Evolutionary conservation across 2,329 filamentous ascomycete species (phyloP), one percentile per base, ranked within the genome.

Genomic region (Stromatinia cepivora): DNA sequence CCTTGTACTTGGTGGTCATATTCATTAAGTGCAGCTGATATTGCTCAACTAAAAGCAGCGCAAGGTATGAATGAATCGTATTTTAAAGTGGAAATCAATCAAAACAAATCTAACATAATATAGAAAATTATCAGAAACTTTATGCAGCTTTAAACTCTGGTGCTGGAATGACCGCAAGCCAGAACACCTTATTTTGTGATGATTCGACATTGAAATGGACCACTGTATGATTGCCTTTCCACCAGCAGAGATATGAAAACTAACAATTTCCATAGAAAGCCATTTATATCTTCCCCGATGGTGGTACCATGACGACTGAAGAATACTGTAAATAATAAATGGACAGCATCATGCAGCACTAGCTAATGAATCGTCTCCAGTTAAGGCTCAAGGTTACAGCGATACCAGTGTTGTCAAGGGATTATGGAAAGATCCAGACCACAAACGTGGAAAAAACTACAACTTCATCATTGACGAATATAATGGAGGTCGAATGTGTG

Each of bases 401-500:
- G 39, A 66, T 25, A 42, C 31, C 22, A 46, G 22, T 13, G 13
- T 66, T 31, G 52, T 66, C 15, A 66, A 50, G 36, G 53, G 64
- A 10, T 22, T 66, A 50, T 66, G 53, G 64, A 66, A 66, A 28
- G 53, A 66, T 39, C 53, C 53, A 13, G 53, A 66, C 42, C 52
- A 66, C 53, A 50, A 66, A 46, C 64, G 64, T 25, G 25, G 42
- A 2, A 66, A 66, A 4, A 46, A 58, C 17, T 58, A 25, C 39
- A 66, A 66, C 11, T 66, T 58, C 42, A 58, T 66, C 20, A 58
- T 66, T n/a, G 64, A 66, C 56, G 64, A 66, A 48, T 66, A 66
- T 15, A 46, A 58, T 15, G 64, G 64, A 57, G 42, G 53, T 36
- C 13, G n/a, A 36, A 66, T 66, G 64, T 66, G 64, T 46, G 50